phyloP scores from a whole-genome alignment of 2,329 filamentous ascomycete species.

The Colletotrichum brevisporum region DNA sequence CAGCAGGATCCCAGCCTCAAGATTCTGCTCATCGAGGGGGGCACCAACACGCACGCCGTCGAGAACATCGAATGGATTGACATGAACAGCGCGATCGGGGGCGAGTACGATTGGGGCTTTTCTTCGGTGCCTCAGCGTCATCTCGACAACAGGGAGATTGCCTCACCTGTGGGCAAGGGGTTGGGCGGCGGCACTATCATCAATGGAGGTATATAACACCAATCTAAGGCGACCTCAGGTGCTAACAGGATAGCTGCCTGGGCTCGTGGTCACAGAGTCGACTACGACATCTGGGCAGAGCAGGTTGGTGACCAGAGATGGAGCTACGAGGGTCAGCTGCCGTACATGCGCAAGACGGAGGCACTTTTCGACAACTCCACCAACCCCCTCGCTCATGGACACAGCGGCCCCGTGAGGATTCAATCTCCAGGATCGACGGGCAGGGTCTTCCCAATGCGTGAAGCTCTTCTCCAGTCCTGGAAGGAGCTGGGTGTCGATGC shows the following conservation, averaged over 20 bases:
- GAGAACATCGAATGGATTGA: conserved; percentile 45
- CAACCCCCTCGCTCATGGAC: conserved; percentile 53
- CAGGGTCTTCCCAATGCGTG: conserved; percentile 55
- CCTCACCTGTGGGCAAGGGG: conserved; percentile 52
- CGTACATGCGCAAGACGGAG: conserved; percentile 54
- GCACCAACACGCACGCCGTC: conserved; percentile 46
- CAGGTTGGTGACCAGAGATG: conserved; percentile 56
- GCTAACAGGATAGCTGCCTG: conserved; percentile 49
- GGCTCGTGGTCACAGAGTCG: conserved; percentile 58
- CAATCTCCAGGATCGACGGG: conserved; percentile 41
- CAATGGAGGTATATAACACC: conserved; percentile 50
- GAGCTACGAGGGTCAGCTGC: conserved; percentile 60
- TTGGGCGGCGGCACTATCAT: conserved; percentile 57
- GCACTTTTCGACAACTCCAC: conserved; percentile 49
- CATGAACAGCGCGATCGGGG: conserved; percentile 45
- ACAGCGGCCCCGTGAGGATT: conserved; percentile 54
- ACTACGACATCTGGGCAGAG: conserved; percentile 61
- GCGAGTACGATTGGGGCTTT: conserved; percentile 54
- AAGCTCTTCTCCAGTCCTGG: conserved; percentile 55
- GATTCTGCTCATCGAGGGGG: conserved; percentile 57
- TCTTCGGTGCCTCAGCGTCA: conserved; percentile 47
- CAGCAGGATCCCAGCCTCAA: conserved; percentile 43
- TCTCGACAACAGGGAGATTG: conserved; percentile 44
- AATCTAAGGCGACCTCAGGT: background rate
- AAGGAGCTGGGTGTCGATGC: conserved; percentile 53